phyloP scores from a whole-genome alignment of 2,329 filamentous ascomycete genomes.

The Cercospora sesami region DNA sequence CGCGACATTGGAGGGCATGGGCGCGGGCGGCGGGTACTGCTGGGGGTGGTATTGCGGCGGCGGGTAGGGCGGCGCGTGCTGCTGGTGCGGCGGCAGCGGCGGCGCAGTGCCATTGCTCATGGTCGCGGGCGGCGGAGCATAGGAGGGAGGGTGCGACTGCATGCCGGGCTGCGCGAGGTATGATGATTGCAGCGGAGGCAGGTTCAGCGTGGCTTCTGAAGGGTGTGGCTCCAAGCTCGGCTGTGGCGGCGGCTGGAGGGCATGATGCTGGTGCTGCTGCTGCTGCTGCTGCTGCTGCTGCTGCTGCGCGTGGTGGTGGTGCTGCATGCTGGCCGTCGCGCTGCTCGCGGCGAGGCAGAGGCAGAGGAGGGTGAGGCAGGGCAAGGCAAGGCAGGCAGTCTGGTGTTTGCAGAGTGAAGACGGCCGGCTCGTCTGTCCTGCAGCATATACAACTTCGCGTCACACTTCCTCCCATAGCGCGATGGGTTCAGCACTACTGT shows the following conservation, averaged over 20 bases:
- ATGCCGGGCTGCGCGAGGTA: conserved; percentile 27
- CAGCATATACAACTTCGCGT: conserved; percentile 17
- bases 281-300: background rate
- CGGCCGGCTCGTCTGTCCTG: conserved; percentile 1
- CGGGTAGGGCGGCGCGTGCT: conserved; percentile 29
- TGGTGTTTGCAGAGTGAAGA: conserved; percentile 1
- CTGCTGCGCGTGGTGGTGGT: background rate
- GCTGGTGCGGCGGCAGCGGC: conserved; percentile 18
- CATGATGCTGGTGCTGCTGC: background rate
- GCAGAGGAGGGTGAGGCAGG: background rate
- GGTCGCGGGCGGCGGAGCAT: conserved; percentile 21
- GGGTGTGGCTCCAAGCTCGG: conserved; percentile 16
- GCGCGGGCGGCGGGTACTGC: conserved; percentile 22
- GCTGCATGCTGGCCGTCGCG: conserved; percentile 1
- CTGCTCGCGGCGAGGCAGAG: background rate
- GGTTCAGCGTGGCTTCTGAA: conserved; percentile 19
- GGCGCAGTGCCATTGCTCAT: conserved; percentile 26
- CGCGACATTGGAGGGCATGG: conserved; percentile 17
- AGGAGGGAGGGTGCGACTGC: conserved; percentile 30
- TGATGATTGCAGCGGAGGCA: conserved; percentile 32
- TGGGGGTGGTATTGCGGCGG: conserved; percentile 26
- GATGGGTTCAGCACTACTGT: conserved; percentile 8
- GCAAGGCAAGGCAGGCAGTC: background rate
- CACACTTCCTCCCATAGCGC: conserved; percentile 16
- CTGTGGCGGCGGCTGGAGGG: conserved; percentile 17